A percentile compares a stretch with the other conserved stretches of the same genome.
phyloP scores from a whole-genome alignment of 306 rosid genomes.

The Abrus pulchellus region DNA sequence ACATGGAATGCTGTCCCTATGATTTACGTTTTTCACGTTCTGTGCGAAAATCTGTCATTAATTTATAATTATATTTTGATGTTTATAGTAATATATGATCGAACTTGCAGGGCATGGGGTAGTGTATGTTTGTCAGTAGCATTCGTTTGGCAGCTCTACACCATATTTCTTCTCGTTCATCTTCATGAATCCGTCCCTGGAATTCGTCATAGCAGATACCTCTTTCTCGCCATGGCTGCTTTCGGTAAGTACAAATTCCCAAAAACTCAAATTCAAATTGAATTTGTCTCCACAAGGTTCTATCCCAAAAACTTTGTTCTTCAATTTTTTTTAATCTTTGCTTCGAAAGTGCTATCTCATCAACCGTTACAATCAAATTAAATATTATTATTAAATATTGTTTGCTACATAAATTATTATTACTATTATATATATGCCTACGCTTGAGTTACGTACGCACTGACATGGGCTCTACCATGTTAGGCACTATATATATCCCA shows the following conservation, averaged over 20 bases:
- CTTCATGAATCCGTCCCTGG: slow-evolving; percentile 61
- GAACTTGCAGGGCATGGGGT: slow-evolving; percentile 58
- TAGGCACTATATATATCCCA: background rate
- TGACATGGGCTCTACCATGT: background rate
- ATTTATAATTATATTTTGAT: no score
- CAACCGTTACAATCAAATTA: background rate
- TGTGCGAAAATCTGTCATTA: no score
- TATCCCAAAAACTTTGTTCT: background rate
- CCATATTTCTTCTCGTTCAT: slow-evolving; percentile 52
- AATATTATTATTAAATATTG: no score
- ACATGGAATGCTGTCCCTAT: no score
- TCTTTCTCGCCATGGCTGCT: slow-evolving; percentile 59
- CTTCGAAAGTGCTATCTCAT: background rate
- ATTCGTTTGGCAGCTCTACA: slow-evolving; percentile 59
- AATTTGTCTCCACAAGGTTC: background rate
- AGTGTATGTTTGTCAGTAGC: slow-evolving; percentile 49
- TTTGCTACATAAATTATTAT: no score
- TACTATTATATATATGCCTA: background rate
- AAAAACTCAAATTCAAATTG: background rate
- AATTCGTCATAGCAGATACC: slow-evolving; percentile 56
- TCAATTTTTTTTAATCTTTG: background rate
- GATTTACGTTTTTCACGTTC: no score
- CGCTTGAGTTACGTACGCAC: background rate
- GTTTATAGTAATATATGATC: background rate
- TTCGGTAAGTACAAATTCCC: slow-evolving; percentile 47